Evolutionary conservation across 164 flowering plant species (phyloP), one percentile per base, ranked within the genome.

Genomic region (Nymphaea thermarum): DNA sequence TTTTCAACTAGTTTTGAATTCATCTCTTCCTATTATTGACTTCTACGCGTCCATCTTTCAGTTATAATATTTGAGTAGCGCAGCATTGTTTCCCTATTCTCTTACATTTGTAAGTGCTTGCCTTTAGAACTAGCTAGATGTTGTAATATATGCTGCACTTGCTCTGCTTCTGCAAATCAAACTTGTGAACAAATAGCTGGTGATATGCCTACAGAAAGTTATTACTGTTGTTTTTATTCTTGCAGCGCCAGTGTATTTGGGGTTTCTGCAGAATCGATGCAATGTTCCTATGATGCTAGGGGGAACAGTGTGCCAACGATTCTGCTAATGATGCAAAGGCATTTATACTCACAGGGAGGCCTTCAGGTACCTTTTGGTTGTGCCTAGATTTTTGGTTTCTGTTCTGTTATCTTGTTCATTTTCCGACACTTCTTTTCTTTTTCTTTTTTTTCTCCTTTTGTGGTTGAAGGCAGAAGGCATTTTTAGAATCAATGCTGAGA

Each of bases 221-320:
- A 0, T 25, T 25, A 14, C 7, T 47, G 12, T 47, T 53, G 6
- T 69, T 67, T 67, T 62, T 65, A 64, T 43, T 73, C 69, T 10
- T 76, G 63, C 81, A 94, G 98, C 79, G 93, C 78, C 3, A 87
- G 85, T 25, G 96, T 91, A 10, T 94, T 94, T 78, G 98, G 98
- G 69, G 96, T 94, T 70, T 91, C 98, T 70, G 88, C 96, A 16
- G 77, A 84, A 75, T 94, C 97, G 14, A 94, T 94, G 98, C 97
- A 94, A 73, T 89, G 96, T 69, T 86, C 95, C 43, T 90, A 80
- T 70, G 97, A 94, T 73, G 71, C 71, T 15, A 81, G 91, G 76
- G 92, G 95, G 64, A 91, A 94, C 74, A 88, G 97, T 67, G 95
- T 94, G 66, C 98, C 98, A 2, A 91, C 92, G 10, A 89, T 94